A percentile compares a stretch with the other conserved stretches of the same genome.
phyloP scores from a whole-genome alignment of 2,329 filamentous ascomycete genomes.

The Penicillium sp. region DNA sequence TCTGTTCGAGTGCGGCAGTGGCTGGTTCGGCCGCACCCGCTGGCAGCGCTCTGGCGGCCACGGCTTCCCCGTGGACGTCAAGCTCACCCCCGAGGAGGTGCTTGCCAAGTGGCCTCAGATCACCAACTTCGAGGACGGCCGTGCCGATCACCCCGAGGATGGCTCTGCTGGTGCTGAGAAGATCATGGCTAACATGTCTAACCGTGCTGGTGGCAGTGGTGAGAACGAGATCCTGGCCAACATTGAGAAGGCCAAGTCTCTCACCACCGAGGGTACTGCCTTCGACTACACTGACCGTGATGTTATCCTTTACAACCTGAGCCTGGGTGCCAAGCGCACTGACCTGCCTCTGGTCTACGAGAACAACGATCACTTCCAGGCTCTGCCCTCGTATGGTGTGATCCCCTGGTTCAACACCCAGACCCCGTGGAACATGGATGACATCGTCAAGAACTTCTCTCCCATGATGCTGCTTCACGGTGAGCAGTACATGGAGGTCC shows the following conservation, averaged over 20 bases:
- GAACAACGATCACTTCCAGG: conserved; percentile 88
- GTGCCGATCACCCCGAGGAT: conserved; percentile 84
- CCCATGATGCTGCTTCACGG: conserved; percentile 99
- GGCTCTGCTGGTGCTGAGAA: conserved; percentile 76
- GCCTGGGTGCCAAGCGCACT: conserved; percentile 86
- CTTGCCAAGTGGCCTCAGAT: conserved; percentile 76
- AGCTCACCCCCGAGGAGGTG: conserved; percentile 83
- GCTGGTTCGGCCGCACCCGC: conserved; percentile 88
- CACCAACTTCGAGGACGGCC: conserved; percentile 82
- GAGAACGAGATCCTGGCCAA: conserved; percentile 71
- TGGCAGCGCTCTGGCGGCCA: conserved; percentile 93
- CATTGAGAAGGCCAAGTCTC: conserved; percentile 76
- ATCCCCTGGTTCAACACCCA: conserved; percentile 90
- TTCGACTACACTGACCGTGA: conserved; percentile 87
- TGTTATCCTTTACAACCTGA: conserved; percentile 92
- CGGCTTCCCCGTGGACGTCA: conserved; percentile 85
- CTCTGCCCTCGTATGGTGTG: conserved; percentile 92
- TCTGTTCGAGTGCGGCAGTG: conserved; percentile 92
- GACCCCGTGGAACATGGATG: conserved; percentile 76
- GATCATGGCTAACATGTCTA: conserved; percentile 83
- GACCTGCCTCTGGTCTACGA: conserved; percentile 90
- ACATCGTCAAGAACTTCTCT: conserved; percentile 92
- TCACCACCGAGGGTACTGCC: conserved; percentile 72
- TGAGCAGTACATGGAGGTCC: conserved; percentile 96
- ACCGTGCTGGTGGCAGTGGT: conserved; percentile 62